phyloP scores from a whole-genome alignment of 2,329 filamentous ascomycete species.

The Ophiocordyceps camponoti-saundersi region DNA sequence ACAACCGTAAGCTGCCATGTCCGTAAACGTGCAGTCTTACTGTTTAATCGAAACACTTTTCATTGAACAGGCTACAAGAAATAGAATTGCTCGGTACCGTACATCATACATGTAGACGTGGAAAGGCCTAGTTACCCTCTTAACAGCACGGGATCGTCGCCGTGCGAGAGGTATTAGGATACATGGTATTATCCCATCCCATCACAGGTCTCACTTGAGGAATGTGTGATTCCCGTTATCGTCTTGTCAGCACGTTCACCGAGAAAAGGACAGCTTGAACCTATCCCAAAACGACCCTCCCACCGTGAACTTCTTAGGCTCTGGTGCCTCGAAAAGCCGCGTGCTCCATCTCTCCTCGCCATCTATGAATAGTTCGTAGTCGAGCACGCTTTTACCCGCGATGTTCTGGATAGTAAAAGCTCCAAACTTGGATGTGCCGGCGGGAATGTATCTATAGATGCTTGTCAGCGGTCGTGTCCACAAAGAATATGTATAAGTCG shows the following conservation, averaged over 20 bases:
- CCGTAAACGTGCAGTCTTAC: too few species aligned
- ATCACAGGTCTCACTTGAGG: not conserved
- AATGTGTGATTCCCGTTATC: not conserved
- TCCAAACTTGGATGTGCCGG: conserved; percentile 81
- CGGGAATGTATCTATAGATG: conserved; percentile 49
- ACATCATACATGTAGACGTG: too few species aligned
- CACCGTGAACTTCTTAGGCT: conserved; percentile 11
- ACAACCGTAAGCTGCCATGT: too few species aligned
- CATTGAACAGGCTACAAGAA: too few species aligned
- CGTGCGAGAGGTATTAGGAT: not conserved
- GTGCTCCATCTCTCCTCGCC: conserved; percentile 64
- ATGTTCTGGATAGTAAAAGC: conserved; percentile 51
- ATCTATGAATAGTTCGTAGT: conserved; percentile 70
- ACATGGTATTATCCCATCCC: not conserved
- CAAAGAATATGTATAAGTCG: not conserved
- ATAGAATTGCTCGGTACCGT: too few species aligned
- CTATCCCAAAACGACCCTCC: conserved; percentile 29
- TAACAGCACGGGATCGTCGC: too few species aligned
- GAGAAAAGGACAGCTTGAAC: conserved; percentile 9
- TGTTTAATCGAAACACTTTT: too few species aligned
- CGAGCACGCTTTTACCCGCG: conserved; percentile 49
- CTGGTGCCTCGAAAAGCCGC: conserved; percentile 28
- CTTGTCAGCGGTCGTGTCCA: not conserved
- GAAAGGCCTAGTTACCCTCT: too few species aligned
- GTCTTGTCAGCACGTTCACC: not conserved